phyloP scores from a whole-genome alignment of 192 early-diverging fungal species.

The Lobosporangium transversale region DNA sequence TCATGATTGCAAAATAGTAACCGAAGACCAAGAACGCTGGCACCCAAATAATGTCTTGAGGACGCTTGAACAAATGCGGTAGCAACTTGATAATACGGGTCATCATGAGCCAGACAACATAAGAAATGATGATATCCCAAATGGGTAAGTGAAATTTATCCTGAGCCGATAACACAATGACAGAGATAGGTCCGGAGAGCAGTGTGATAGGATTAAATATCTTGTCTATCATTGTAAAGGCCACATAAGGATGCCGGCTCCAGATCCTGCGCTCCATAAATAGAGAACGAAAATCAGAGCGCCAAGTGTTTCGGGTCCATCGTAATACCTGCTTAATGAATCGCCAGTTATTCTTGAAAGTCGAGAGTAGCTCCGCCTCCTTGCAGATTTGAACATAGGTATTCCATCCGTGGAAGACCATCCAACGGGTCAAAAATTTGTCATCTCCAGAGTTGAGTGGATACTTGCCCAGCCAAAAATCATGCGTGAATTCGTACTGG shows the following conservation, averaged over 20 bases:
- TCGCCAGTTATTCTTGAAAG: conserved; percentile 81
- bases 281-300: conserved; percentile 70
- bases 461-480: conserved; percentile 76
- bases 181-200: conserved; percentile 72
- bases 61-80: conserved; percentile 72
- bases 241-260: conserved; percentile 74
- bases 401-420: conserved; percentile 75
- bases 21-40: conserved; percentile 75
- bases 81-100: conserved; percentile 73
- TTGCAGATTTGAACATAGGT: conserved; percentile 74
- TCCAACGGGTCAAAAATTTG: conserved; percentile 80
- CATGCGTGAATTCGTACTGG: conserved; percentile 76
- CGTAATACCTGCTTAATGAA: conserved; percentile 76
- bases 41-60: conserved; percentile 70
- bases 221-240: conserved; percentile 82
- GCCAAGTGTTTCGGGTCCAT: conserved; percentile 84
- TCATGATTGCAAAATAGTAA: conserved; percentile 77
- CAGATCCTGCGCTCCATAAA: conserved; percentile 74
- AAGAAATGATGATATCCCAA: conserved; percentile 71
- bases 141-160: conserved; percentile 60
- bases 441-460: conserved; percentile 80
- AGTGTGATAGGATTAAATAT: conserved; percentile 78
- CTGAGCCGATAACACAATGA: conserved; percentile 59
- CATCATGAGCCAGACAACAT: conserved; percentile 70
- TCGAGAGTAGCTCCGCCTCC: conserved; percentile 74